A percentile compares a stretch with the other conserved stretches of the same genome.
Evolutionary conservation across 257 asterid genomes (phyloP).

Genomic region (Primulina tabacum): DNA sequence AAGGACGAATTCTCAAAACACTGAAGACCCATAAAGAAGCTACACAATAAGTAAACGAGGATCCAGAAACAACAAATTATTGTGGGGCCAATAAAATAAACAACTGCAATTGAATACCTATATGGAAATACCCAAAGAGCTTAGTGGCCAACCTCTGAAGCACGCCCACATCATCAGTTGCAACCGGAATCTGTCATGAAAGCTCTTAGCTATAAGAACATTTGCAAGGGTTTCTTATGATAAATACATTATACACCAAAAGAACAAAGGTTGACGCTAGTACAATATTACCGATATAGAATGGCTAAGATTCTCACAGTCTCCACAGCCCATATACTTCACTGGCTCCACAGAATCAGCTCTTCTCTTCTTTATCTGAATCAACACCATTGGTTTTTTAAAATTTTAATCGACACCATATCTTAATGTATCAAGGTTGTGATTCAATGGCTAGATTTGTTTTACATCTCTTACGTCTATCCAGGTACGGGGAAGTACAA

Average conservation of each 20-base stretch:
- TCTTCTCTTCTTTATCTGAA: slow-evolving; percentile 83
- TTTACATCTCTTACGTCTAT: slow-evolving; percentile 5
- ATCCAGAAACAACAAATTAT: not conserved
- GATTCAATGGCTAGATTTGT: slow-evolving; percentile 9
- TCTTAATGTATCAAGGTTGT: slow-evolving; percentile 12
- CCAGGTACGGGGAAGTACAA: not conserved
- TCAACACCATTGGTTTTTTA: not conserved
- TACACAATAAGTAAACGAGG: not conserved
- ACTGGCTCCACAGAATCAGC: slow-evolving; percentile 82
- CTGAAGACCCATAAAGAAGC: slow-evolving; percentile 10
- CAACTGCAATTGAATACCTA: slow-evolving; percentile 47
- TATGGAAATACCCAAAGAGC: slow-evolving; percentile 69
- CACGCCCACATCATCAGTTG: slow-evolving; percentile 74
- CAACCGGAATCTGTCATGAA: slow-evolving; percentile 67
- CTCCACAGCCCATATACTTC: slow-evolving; percentile 93
- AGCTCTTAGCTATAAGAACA: slow-evolving; percentile 21
- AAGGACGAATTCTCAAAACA: slow-evolving; percentile 6
- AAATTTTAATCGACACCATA: too few relatives aligned
- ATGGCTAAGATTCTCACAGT: slow-evolving; percentile 91
- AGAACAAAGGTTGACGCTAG: slow-evolving; percentile 16
- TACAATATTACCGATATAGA: slow-evolving; percentile 62
- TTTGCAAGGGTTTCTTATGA: not conserved
- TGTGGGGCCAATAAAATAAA: not conserved
- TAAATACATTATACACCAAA: slow-evolving; percentile 6
- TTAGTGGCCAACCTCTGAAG: slow-evolving; percentile 78